Conservation (phyloP, 805 yeast species). For the Komagataella pseudopastoris region DNA sequence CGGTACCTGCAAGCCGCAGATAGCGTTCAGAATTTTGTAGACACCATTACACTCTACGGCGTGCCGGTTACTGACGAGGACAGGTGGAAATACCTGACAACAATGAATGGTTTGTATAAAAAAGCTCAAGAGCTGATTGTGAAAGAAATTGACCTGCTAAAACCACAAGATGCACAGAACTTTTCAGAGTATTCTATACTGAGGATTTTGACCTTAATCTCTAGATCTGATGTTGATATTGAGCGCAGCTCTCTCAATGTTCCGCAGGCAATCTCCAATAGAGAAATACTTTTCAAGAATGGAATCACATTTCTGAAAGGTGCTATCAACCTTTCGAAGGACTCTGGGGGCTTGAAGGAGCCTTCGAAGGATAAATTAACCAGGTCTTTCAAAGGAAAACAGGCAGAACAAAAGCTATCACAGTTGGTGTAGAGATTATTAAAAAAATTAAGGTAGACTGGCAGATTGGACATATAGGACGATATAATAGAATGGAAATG, state of each 20-base stretch:
- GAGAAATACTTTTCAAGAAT: constrained; percentile 21
- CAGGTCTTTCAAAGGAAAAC: constrained; percentile 27
- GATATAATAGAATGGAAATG: no score
- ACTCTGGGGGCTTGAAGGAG: constrained; percentile 39
- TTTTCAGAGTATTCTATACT: constrained; percentile 19
- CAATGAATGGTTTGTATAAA: constrained; percentile 24
- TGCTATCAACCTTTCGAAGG: constrained; percentile 28
- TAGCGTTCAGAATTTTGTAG: constrained; percentile 28
- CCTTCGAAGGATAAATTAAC: constrained; percentile 25
- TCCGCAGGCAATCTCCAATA: constrained; percentile 18
- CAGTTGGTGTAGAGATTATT: neutral
- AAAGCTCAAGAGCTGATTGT: constrained; percentile 22
- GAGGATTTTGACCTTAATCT: constrained; percentile 22
- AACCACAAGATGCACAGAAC: constrained; percentile 7
- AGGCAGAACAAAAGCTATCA: constrained; percentile 28
- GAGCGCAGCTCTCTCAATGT: constrained; percentile 26
- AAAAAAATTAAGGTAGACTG: no score
- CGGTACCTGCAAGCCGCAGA: constrained; percentile 27
- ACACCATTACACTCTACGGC: constrained; percentile 15
- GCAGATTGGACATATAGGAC: neutral
- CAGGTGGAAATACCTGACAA: constrained; percentile 26
- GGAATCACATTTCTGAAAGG: constrained; percentile 28
- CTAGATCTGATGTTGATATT: constrained; percentile 37
- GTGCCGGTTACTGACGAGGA: constrained; percentile 6
- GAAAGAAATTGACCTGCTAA: constrained; percentile 5